Percentiles rank a stretch among this genome's conserved stretches.
phyloP scores from a whole-genome alignment of 2,329 filamentous ascomycete species.

The Colletotrichum endophyticum region DNA sequence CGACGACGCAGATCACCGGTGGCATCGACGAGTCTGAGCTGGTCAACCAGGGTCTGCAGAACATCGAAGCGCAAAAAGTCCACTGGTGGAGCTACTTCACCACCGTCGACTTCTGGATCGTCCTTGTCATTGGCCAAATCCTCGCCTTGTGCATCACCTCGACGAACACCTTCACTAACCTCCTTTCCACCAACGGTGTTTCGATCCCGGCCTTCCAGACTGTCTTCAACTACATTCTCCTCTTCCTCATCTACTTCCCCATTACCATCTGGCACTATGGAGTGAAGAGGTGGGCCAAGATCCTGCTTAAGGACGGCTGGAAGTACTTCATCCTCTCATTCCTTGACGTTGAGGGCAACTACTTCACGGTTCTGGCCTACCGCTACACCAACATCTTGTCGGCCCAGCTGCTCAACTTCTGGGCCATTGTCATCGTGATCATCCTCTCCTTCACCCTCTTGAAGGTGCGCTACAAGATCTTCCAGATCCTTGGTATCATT shows the following conservation, averaged over 20 bases:
- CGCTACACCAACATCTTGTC: constrained; percentile 90
- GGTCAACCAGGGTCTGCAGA: constrained; percentile 56
- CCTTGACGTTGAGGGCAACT: constrained; percentile 95
- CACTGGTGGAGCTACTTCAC: constrained; percentile 77
- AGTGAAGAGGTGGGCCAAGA: constrained; percentile 67
- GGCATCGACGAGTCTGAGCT: constrained; percentile 35
- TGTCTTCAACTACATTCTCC: constrained; percentile 90
- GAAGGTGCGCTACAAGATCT: constrained; percentile 85
- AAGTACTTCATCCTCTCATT: constrained; percentile 93
- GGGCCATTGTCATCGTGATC: constrained; percentile 95
- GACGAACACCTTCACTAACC: constrained; percentile 87
- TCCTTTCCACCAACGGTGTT: constrained; percentile 70
- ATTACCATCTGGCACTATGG: constrained; percentile 84
- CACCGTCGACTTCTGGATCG: constrained; percentile 87
- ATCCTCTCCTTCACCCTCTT: constrained; percentile 82
- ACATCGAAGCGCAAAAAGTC: constrained; percentile 57
- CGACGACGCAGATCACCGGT: constrained; percentile 21
- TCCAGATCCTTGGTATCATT: constrained; percentile 86
- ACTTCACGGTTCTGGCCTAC: constrained; percentile 96
- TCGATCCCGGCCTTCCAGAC: constrained; percentile 95
- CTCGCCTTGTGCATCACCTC: constrained; percentile 89
- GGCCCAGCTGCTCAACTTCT: constrained; percentile 97
- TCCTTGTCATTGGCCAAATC: constrained; percentile 81
- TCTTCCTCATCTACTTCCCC: constrained; percentile 81
- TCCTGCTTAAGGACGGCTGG: constrained; percentile 80